Evolutionary conservation across 208 protist species (phyloP).

Genomic region (Novymonas esmeraldas): DNA sequence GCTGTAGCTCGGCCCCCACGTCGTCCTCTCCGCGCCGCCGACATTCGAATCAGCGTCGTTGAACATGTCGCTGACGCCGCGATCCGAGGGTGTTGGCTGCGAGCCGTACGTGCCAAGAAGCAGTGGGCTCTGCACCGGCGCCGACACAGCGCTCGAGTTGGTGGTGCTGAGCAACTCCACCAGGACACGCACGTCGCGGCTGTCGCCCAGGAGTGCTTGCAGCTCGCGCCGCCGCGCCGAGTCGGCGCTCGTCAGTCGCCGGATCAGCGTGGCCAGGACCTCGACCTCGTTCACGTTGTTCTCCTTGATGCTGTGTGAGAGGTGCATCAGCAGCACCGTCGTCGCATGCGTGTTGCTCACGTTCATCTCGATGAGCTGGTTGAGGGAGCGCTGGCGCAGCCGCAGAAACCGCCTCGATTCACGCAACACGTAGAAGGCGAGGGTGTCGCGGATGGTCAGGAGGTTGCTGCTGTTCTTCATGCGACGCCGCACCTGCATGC

Average conservation of each 20-base stretch:
- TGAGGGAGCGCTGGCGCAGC: conserved; percentile 45
- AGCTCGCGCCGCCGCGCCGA: conserved; percentile 48
- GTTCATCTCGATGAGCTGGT: conserved; percentile 77
- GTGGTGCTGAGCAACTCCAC: conserved; percentile 51
- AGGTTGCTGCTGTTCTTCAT: conserved; percentile 87
- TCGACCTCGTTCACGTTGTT: conserved; percentile 81
- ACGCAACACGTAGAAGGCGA: conserved; percentile 68
- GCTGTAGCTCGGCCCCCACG: conserved; percentile 1
- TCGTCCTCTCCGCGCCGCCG: conserved; percentile 3
- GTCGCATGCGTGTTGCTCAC: conserved; percentile 55
- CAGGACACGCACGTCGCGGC: conserved; percentile 31
- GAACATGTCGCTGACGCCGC: conserved; percentile 24
- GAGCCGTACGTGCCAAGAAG: conserved; percentile 4
- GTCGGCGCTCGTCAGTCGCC: conserved; percentile 47
- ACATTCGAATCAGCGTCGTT: conserved; percentile 20
- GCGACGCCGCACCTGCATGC: conserved; percentile 77
- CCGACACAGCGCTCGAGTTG: not conserved
- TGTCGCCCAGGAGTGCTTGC: conserved; percentile 43
- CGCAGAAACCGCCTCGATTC: conserved; percentile 48
- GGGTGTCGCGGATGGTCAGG: conserved; percentile 75
- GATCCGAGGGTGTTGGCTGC: conserved; percentile 8
- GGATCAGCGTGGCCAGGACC: conserved; percentile 52
- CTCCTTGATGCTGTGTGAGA: conserved; percentile 45
- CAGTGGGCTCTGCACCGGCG: conserved; percentile 3
- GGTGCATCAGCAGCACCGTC: conserved; percentile 55